phyloP scores from a whole-genome alignment of 257 asterid genomes.

The Gardenia jasminoides region DNA sequence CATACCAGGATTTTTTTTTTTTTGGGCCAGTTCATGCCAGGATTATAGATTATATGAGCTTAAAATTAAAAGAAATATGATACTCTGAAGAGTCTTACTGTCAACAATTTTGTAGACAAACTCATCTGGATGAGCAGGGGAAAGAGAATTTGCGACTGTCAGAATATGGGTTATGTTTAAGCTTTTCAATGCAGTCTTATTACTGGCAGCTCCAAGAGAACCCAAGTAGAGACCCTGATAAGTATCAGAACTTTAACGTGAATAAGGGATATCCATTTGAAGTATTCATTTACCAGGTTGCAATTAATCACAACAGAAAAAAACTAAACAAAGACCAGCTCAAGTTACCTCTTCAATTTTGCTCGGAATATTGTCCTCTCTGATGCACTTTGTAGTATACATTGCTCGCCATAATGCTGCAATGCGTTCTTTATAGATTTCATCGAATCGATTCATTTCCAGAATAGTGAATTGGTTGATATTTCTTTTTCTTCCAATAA shows the following conservation, averaged over 20 bases:
- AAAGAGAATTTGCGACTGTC: conserved; percentile 51
- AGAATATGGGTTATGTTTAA: conserved; percentile 69
- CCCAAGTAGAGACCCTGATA: conserved; percentile 86
- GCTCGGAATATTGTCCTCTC: conserved; percentile 60
- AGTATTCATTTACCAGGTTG: background rate
- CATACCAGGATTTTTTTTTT: background rate
- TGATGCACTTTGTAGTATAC: conserved; percentile 35
- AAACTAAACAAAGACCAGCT: background rate
- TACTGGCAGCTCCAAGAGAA: conserved; percentile 82
- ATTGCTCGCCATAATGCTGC: conserved; percentile 50
- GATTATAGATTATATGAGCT: background rate
- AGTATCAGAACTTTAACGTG: conserved; percentile 13
- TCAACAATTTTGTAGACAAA: conserved; percentile 62
- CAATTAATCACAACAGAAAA: background rate
- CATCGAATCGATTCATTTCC: conserved; percentile 40
- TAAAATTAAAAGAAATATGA: background rate
- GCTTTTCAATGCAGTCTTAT: conserved; percentile 49
- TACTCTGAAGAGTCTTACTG: conserved; percentile 33
- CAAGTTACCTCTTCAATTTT: conserved; percentile 69
- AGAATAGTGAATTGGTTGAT: background rate
- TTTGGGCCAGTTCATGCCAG: background rate
- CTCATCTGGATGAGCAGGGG: conserved; percentile 57
- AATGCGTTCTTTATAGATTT: conserved; percentile 30
- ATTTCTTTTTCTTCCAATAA: background rate
- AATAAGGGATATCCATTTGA: background rate